Conservation (phyloP, 495 filamentous ascomycete species). For the Penicillium arizonense region DNA sequence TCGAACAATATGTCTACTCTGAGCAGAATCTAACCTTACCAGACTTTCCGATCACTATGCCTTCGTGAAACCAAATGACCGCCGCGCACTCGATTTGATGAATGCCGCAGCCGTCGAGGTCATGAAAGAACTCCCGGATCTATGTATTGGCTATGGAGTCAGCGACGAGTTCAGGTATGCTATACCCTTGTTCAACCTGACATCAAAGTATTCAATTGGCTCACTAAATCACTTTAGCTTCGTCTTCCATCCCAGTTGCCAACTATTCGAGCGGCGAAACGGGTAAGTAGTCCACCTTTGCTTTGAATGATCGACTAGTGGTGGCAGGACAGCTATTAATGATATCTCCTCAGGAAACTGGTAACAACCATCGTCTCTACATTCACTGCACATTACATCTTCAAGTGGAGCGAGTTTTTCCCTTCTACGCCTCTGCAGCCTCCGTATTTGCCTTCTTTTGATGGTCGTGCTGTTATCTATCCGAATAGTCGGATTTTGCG, state of each 20-base stretch:
- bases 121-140: slow-evolving; percentile 79
- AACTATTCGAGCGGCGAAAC: slow-evolving; percentile 81
- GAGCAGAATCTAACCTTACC: slow-evolving; percentile 2
- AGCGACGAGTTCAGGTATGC: slow-evolving; percentile 88
- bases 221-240: slow-evolving; percentile 56
- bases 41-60: slow-evolving; percentile 78
- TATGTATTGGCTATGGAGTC: slow-evolving; percentile 84
- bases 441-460: slow-evolving; percentile 78
- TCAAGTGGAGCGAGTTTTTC: slow-evolving; percentile 78
- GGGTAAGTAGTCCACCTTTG: slow-evolving; percentile 54
- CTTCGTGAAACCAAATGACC: slow-evolving; percentile 92
- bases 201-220: background rate
- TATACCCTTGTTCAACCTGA: background rate
- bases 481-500: slow-evolving; percentile 73
- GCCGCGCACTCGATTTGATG: slow-evolving; percentile 85
- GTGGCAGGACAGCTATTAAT: background rate
- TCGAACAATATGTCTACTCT: background rate
- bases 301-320: background rate
- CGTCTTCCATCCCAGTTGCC: slow-evolving; percentile 75
- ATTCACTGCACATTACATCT: slow-evolving; percentile 89
- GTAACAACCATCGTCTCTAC: slow-evolving; percentile 86
- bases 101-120: slow-evolving; percentile 84
- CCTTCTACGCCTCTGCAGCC: slow-evolving; percentile 61
- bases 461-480: slow-evolving; percentile 87
- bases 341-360: slow-evolving; percentile 63